Base-by-base conservation (phyloP, 257 asterid species). In the Verbascum thapsus region DNA sequence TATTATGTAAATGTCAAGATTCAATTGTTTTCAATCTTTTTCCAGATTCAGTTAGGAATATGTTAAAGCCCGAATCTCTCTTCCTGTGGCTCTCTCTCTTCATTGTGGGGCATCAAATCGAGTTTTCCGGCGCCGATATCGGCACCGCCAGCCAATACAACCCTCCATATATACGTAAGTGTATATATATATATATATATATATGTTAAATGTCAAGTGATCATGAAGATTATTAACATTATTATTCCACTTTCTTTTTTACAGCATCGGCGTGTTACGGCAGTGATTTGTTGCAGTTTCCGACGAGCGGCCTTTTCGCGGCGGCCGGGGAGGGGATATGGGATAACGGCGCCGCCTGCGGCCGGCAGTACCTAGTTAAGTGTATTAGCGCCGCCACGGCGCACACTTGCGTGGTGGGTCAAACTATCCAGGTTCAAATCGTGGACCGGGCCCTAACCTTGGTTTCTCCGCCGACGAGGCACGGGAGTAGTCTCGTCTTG, bases 261-360 rank as follows among this genome's bases (percentile, higher is more conserved):
- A 47, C 65, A 90, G 95, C 97, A 5, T 83, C 86, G 9, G 97
- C 87, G 51, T 89, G 97, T 56, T 83, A 65, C 53, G 96, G 91
- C 30, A 53, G 9, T 0, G 95, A 85, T 39, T 11, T 39, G n/a
- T 56, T 91, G 1, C 83, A 80, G 52, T 83, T 90, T 8, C 96
- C 98, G 22, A 34, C 82, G 39, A 85, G 77, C 83, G 77, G 78
- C 59, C 62, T 78, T 7, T 88, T 88, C 20, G 96, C 83, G 10
- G 94, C 98, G 3, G 96, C 88, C 0, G 90, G 96, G 2, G 96
- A 85, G 64, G 92, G 88, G 53, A 63, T 83, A 6, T 85, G 96
- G 96, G 95, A 88, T 67, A 80, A 85, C 15, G 90, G 96, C 3
- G 95, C 95, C 0, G 82, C 94, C 1, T 88, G 96, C 40, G 98